Evolutionary conservation across 2,329 filamentous ascomycete species (phyloP), one percentile per base, ranked within the genome.

Genomic region (Neobulgaria alba): DNA sequence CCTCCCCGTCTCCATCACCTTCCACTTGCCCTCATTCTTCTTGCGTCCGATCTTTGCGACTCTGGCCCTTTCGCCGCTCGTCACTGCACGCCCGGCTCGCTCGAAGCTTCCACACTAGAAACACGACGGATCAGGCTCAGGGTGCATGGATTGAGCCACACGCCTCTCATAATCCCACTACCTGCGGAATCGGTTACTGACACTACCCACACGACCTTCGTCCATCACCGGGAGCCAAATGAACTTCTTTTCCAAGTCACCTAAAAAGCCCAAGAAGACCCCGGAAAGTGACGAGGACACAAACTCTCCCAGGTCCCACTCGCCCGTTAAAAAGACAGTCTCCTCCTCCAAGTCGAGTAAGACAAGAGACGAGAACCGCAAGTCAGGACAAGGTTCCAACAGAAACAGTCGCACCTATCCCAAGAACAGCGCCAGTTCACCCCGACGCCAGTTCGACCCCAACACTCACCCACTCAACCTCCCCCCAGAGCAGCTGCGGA

Each of bases 391-490:
- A 42, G 53, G 52, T 33, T 57, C 56, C 46, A 45, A 52, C 34
- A 52, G 49, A 45, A 56, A 40, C 48, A 57, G 49, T 45, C 56
- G 56, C 42, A 55, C 30, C 40, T 49, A 51, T 46, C 39, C 45
- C 29, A 57, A 54, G 48, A 46, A 51, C 42, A 50, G 55, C 21
- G 48, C 51, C 19, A 45, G 51, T 43, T 49, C 54, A 29, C 48
- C 51, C 17, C 53, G 49, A 41, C 67, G 72, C 49, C 66, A 64
- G 54, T 64, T 69, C 57, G 79, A 85, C 59, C 71, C 71, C 49
- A 76, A 90, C 60, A 82, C 79, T 2, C 89, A 95, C 63, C 90
- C 90, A 29, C 74, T 95, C 38, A 95, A 95, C 58, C 77, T 94
- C 16, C 87, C 83, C 2, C 88, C 88, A 34, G 88, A 95, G 67